Conservation (phyloP, 306 rosid species). For the Casuarina cunninghamiana region DNA sequence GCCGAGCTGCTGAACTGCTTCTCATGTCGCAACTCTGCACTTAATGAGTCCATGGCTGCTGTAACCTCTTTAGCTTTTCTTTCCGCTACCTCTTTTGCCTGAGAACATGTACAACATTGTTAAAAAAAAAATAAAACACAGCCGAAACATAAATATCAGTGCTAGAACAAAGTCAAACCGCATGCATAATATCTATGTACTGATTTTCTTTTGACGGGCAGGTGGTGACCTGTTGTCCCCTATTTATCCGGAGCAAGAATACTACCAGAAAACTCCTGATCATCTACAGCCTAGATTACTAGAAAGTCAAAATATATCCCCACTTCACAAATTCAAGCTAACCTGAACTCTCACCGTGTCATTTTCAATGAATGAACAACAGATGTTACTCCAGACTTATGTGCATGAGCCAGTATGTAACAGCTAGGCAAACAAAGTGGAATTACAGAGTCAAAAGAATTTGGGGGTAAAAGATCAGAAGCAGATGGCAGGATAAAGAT, state of each 20-base stretch:
- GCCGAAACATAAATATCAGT: conserved; percentile 6
- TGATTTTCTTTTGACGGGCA: too few species aligned
- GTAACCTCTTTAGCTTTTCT: conserved; percentile 63
- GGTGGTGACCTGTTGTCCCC: neutral
- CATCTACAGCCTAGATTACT: neutral
- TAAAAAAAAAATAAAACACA: conserved; percentile 6
- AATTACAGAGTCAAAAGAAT: neutral
- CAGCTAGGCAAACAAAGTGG: neutral
- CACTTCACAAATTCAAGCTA: neutral
- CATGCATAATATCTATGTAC: neutral
- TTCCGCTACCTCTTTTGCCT: conserved; percentile 89
- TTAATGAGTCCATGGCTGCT: conserved; percentile 55
- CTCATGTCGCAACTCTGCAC: conserved; percentile 64
- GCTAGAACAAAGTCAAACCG: neutral
- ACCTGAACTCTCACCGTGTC: neutral
- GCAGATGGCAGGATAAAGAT: too few species aligned
- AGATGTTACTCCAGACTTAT: neutral
- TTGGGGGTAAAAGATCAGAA: too few species aligned
- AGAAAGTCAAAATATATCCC: neutral
- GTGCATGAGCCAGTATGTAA: neutral
- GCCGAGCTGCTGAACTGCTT: conserved; percentile 67
- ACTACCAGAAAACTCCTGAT: neutral
- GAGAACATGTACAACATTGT: conserved; percentile 27
- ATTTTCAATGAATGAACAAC: neutral
- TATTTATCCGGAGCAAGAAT: neutral